Evolutionary conservation across 2,329 filamentous ascomycete genomes (phyloP), one percentile per base, ranked within the genome.

Genomic region (Ophiostoma quercus): DNA sequence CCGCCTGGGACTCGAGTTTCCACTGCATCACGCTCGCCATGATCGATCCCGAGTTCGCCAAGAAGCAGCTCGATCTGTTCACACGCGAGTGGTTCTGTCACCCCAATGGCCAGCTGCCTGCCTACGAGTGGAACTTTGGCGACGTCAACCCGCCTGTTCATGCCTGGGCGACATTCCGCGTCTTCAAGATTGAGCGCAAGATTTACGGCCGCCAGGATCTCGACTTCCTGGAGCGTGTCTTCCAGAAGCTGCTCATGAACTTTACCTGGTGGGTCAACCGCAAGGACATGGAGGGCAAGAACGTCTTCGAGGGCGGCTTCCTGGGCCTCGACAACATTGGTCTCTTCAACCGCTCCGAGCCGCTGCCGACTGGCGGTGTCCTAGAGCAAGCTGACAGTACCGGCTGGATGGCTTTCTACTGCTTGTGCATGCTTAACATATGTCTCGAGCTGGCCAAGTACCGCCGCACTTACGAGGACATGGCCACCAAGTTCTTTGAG

Each of bases 241-340:
- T 98, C 83, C 95, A 98, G 77, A 98, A 98, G 79, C 81, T 98
- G 71, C 83, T 98, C 32, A 84, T 98, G 73, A 98, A 98, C 81
- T 98, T 98, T 79, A 98, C 95, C 3, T 98, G 95, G 95, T 98
- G 94, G 94, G 94, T 97, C 25, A 98, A 98, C 78, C 90, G 94
- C 71, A 98, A 98, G 80, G 94, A 98, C 76, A 85, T 86, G 12
- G 92, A 97, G 11, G 94, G 93, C 76, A 98, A 98, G 82, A 97
- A 98, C 76, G 91, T 98, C 37, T 98, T 98, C 74, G 95, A 98
- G 77, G 95, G 94, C 74, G 94, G 94, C 62, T 98, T 98, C 84
- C 83, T 98, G 8, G 94, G 94, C 65, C 83, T 98, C 68, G 94
- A 98, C 85, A 98, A 98, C 78, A 98, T 98, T 78, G 95, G 95